Base-by-base conservation (phyloP, 345 rosid species). In the Rhodomyrtus tomentosa region DNA sequence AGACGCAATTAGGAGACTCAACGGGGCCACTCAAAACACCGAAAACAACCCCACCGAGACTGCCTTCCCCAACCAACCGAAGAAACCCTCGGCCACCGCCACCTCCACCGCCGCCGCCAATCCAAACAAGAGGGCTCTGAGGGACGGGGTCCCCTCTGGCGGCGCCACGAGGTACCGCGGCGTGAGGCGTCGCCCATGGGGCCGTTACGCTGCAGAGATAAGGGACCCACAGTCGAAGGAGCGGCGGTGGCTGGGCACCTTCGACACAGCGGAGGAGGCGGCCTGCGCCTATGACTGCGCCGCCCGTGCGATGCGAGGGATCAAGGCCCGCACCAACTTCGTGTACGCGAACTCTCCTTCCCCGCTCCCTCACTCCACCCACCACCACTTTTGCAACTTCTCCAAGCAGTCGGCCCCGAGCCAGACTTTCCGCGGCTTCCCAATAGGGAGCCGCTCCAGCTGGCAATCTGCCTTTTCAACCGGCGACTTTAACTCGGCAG, bases 181-280 rank as follows among this genome's bases (percentile, higher is more conserved):
- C 0, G 99, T 97, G 13, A 93, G 99, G 8, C 89, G 98, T 18
- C 88, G 99, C 73, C 99, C 99, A 0, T 97, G 99, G 99, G 99
- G 99, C 4, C 94, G 99, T 3, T 96, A 92, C n/a, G 99, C 99
- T 4, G 99, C 99, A 3, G 99, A 97, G 92, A 97, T 97, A 87
- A 90, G 99, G 32, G 99, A 97, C 83, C 99, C 99, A 0, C 90
- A 88, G 82, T 92, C 98, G 1, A 97, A 94, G 88, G 99, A 94
- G 86, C 89, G 99, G 87, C 90, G 98, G 1, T 97, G 99, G 99
- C 94, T 97, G 1, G 99, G 99, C 21, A 97, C 99, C n/a, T 97
- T 95, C 27, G 99, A 97, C 90, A 97, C 99, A 9, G 99, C 99
- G 1, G 99, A 97, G 90, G 93, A 97, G 85, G 99, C 99, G 1